phyloP scores from a whole-genome alignment of 768 basidiomycete species.

The Boletus coccyginus region DNA sequence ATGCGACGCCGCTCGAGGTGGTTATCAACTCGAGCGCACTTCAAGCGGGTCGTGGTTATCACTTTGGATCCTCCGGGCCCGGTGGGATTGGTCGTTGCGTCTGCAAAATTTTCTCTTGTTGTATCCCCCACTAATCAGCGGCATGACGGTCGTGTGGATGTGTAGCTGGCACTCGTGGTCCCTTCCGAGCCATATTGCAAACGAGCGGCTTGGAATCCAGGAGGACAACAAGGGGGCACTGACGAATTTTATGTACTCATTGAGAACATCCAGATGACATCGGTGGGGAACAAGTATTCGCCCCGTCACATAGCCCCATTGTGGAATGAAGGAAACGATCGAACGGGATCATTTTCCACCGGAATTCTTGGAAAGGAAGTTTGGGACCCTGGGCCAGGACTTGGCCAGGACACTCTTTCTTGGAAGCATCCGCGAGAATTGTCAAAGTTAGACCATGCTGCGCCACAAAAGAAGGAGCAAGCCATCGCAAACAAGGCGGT shows the following conservation, averaged over 20 bases:
- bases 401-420: no score
- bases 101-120: not conserved
- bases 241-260: slow-evolving; percentile 48
- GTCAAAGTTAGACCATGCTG: no score
- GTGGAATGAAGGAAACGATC: not conserved
- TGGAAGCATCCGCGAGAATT: no score
- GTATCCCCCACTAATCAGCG: not conserved
- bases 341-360: not conserved
- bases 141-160: not conserved
- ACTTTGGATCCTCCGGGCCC: slow-evolving; percentile 55
- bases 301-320: slow-evolving; percentile 2
- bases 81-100: slow-evolving; percentile 26
- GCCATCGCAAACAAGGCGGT: not conserved
- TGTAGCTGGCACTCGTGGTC: slow-evolving; percentile 53
- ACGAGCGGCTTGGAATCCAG: slow-evolving; percentile 52
- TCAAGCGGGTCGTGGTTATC: slow-evolving; percentile 48
- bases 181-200: slow-evolving; percentile 42
- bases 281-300: slow-evolving; percentile 24
- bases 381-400: no score
- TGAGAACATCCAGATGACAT: slow-evolving; percentile 39
- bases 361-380: not conserved
- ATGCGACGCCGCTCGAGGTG: slow-evolving; percentile 35
- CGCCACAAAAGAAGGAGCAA: not conserved
- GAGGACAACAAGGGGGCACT: slow-evolving; percentile 55
- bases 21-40: slow-evolving; percentile 47